These are phyloP conservation scores for Picochlorum sp. DNA, from an alignment of 139 green algal species.

Conservation along the genomic window DNA sequence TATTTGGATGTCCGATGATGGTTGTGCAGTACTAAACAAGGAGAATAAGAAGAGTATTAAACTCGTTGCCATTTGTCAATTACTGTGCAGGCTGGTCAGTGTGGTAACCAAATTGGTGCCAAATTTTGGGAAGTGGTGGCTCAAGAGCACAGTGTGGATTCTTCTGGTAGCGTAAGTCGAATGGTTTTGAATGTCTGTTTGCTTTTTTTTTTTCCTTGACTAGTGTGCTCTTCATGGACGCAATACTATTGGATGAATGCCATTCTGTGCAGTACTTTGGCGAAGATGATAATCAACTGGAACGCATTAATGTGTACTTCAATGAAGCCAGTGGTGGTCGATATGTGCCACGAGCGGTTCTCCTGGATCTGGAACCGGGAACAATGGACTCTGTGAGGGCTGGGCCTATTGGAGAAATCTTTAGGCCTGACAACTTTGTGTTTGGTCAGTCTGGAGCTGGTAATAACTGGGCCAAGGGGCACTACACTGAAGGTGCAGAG, in stretches of 20 bases:
- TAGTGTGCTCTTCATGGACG: neutral
- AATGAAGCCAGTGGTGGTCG: conserved; percentile 75
- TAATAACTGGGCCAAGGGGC: conserved; percentile 99
- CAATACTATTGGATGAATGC: no score
- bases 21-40: no score
- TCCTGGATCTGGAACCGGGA: conserved; percentile 87
- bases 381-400: conserved; percentile 83
- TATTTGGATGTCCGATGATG: no score
- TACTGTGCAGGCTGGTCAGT: conserved; percentile 2
- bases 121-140: conserved; percentile 74
- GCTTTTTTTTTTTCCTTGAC: neutral
- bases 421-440: conserved; percentile 69
- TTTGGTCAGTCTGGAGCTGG: conserved; percentile 87
- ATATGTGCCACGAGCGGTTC: conserved; percentile 85
- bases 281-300: conserved; percentile 84
- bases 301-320: conserved; percentile 96
- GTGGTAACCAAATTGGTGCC: conserved; percentile 70
- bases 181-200: no score
- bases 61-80: neutral
- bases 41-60: no score
- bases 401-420: conserved; percentile 77
- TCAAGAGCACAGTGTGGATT: conserved; percentile 67
- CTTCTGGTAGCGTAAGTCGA: no score
- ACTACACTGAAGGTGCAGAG: conserved; percentile 98
- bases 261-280: conserved; percentile 74